A percentile compares a stretch with the other conserved stretches of the same genome.
Conservation (phyloP, 2,329 filamentous ascomycete species). For the Cadophora luteo-olivacea region DNA sequence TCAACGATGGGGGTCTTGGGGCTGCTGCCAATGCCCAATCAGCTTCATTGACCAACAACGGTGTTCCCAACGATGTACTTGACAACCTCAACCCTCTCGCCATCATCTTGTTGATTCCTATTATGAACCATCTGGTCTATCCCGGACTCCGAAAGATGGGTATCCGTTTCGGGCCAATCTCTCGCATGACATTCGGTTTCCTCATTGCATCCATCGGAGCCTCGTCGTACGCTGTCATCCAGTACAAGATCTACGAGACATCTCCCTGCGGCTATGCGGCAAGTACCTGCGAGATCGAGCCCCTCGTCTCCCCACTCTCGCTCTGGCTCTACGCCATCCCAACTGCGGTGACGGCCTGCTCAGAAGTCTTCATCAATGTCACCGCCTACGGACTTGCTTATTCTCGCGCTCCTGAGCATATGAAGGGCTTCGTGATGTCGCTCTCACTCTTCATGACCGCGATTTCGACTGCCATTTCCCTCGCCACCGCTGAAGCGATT, state of each 20-base stretch:
- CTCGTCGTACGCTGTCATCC: constrained; percentile 61
- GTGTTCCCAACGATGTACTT: constrained; percentile 79
- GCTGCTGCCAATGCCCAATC: constrained; percentile 55
- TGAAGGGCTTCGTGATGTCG: constrained; percentile 75
- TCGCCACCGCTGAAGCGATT: constrained; percentile 31
- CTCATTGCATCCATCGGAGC: constrained; percentile 66
- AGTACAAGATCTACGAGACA: constrained; percentile 67
- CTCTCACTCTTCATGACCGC: constrained; percentile 75
- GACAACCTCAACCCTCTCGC: constrained; percentile 78
- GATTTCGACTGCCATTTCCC: constrained; percentile 47
- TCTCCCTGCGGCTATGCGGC: constrained; percentile 60
- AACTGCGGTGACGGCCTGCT: constrained; percentile 56
- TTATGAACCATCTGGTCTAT: constrained; percentile 72
- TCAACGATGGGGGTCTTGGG: constrained; percentile 38
- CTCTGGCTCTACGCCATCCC: constrained; percentile 47
- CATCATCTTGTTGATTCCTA: constrained; percentile 75
- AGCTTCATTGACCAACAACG: constrained; percentile 68
- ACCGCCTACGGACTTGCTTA: constrained; percentile 77
- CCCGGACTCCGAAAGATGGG: constrained; percentile 67
- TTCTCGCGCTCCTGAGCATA: constrained; percentile 78
- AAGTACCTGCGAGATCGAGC: constrained; percentile 28
- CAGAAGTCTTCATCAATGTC: constrained; percentile 62
- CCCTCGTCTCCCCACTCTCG: constrained; percentile 34
- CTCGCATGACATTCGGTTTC: constrained; percentile 76
- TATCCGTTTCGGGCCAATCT: constrained; percentile 75